Evolutionary conservation across 768 basidiomycete genomes (phyloP).

Genomic region (Favolaschia claudopus): DNA sequence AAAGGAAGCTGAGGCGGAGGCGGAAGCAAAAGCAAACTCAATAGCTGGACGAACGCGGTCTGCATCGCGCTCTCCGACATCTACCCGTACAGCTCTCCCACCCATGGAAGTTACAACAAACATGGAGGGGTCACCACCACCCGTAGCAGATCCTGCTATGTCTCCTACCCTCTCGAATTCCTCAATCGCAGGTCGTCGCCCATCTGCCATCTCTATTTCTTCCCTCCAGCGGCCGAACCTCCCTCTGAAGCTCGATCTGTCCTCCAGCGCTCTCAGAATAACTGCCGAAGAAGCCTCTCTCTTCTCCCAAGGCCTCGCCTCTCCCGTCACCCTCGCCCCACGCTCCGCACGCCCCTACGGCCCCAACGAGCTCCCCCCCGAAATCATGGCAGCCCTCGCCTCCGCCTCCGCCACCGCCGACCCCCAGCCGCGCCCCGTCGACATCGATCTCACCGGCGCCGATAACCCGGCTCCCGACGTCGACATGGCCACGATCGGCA

Average conservation of each 20-base stretch:
- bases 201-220: conserved; percentile 81
- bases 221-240: conserved; percentile 76
- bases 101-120: conserved; percentile 23
- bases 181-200: conserved; percentile 57
- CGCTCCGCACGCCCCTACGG: conserved; percentile 72
- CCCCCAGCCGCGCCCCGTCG: conserved; percentile 43
- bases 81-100: conserved; percentile 27
- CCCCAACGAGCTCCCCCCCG: conserved; percentile 63
- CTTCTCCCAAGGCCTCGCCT: conserved; percentile 68
- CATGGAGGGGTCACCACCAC: conserved; percentile 33
- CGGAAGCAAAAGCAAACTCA: conserved; percentile 37
- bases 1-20: conserved; percentile 44
- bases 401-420: conserved; percentile 45
- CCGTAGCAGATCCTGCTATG: conserved; percentile 44
- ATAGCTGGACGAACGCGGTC: conserved; percentile 30
- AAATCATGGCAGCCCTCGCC: conserved; percentile 71
- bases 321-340: conserved; percentile 84
- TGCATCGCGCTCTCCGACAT: conserved; percentile 33
- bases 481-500: conserved; percentile 53
- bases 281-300: conserved; percentile 67
- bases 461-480: conserved; percentile 39
- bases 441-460: conserved; percentile 68
- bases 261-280: conserved; percentile 70
- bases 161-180: conserved; percentile 32
- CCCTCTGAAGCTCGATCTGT: conserved; percentile 83